Conservation (phyloP, 2,329 filamentous ascomycete genomes). For the Simplicillium aogashimaense region DNA sequence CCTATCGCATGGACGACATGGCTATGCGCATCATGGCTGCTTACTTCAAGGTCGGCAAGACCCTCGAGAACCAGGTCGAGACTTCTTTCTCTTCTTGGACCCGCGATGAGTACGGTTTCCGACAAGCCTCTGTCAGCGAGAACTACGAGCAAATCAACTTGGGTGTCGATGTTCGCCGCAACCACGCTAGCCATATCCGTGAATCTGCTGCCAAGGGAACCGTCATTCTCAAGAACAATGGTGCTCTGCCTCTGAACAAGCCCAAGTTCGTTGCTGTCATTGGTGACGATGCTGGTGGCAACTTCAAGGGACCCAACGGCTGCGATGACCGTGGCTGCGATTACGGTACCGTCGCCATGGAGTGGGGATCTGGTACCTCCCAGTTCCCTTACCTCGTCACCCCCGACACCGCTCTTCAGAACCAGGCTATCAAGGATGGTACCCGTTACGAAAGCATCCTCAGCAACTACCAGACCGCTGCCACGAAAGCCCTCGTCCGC, state of each 20-base stretch:
- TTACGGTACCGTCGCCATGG: constrained; percentile 58
- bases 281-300: constrained; percentile 74
- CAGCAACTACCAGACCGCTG: constrained; percentile 50
- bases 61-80: constrained; percentile 31
- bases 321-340: constrained; percentile 59
- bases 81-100: constrained; percentile 91
- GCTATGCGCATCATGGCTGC: constrained; percentile 70
- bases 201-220: constrained; percentile 70
- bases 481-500: constrained; percentile 50
- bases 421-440: constrained; percentile 49
- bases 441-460: constrained; percentile 56
- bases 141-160: constrained; percentile 63
- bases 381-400: constrained; percentile 69
- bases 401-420: constrained; percentile 60
- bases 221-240: constrained; percentile 81
- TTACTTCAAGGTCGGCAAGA: constrained; percentile 56
- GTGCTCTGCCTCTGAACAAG: constrained; percentile 65
- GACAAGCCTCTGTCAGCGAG: constrained; percentile 52
- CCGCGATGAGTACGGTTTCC: constrained; percentile 59
- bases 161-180: constrained; percentile 71
- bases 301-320: constrained; percentile 66
- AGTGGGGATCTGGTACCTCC: constrained; percentile 68
- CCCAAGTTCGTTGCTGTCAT: constrained; percentile 69
- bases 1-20: constrained; percentile 88
- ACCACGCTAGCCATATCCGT: constrained; percentile 66